phyloP scores from a whole-genome alignment of 148 eudicot genomes.

The Arctostaphylos glauca region DNA sequence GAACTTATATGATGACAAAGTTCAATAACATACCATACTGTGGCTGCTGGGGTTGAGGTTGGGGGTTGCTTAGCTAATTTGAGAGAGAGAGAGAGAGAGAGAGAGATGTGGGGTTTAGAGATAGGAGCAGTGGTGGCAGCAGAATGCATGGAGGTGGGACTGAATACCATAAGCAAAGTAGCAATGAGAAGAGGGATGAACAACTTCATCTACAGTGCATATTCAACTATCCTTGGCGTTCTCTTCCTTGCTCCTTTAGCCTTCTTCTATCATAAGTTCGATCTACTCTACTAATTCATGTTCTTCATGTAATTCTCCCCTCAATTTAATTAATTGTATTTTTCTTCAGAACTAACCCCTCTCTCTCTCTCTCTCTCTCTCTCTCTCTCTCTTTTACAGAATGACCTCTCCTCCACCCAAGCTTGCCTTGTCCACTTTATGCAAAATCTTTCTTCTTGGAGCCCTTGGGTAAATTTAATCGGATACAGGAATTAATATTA shows the following conservation, averaged over 20 bases:
- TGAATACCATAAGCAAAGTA: conserved; percentile 35
- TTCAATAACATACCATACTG: background rate
- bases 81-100: conserved; percentile 10
- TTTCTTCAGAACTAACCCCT: background rate
- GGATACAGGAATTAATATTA: background rate
- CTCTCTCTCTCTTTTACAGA: conserved; percentile 2
- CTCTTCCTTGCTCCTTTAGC: conserved; percentile 29
- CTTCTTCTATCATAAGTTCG: conserved; percentile 12
- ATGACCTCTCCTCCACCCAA: conserved; percentile 8
- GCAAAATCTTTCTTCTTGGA: conserved; percentile 9
- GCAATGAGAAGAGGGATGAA: conserved; percentile 47
- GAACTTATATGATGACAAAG: background rate
- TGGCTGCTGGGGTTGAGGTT: background rate
- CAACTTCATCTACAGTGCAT: conserved; percentile 29
- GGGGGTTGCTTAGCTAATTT: background rate
- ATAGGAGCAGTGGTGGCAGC: conserved; percentile 11
- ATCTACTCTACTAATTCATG: background rate
- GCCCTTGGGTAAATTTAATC: background rate
- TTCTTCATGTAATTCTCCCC: background rate
- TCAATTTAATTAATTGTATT: background rate
- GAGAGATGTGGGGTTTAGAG: conserved; percentile 12
- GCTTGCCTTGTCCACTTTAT: background rate
- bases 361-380: conserved; percentile 7
- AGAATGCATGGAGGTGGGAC: conserved; percentile 33
- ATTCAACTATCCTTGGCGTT: conserved; percentile 28